phyloP scores from a whole-genome alignment of 805 yeast genomes.

The Wickerhamia fluorescens region DNA sequence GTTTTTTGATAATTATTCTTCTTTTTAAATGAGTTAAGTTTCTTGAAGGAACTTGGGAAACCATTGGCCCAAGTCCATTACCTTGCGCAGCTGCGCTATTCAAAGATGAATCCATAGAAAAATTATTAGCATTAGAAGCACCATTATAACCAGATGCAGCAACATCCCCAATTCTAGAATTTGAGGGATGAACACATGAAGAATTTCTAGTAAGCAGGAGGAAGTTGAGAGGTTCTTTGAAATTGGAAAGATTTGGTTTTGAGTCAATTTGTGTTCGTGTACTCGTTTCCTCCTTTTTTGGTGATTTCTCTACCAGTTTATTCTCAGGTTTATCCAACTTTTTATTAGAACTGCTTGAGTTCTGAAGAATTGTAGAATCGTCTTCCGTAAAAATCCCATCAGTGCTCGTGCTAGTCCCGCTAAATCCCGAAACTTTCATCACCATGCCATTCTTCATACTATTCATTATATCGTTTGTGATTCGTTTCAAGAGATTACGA shows the following conservation, averaged over 20 bases:
- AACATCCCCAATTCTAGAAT: slow-evolving; percentile 36
- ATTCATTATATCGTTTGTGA: slow-evolving; percentile 25
- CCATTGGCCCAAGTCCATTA: slow-evolving; percentile 57
- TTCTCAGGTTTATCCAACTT: slow-evolving; percentile 6
- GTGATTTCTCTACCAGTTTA: slow-evolving; percentile 17
- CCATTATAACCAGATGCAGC: slow-evolving; percentile 40
- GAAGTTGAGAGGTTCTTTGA: slow-evolving; percentile 17
- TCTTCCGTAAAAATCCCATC: slow-evolving; percentile 14
- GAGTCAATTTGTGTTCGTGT: background rate
- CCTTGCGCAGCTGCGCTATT: slow-evolving; percentile 26
- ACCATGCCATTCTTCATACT: slow-evolving; percentile 17
- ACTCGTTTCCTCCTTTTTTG: background rate
- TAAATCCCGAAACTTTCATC: slow-evolving; percentile 9
- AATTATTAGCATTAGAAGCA: slow-evolving; percentile 35
- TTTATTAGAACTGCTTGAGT: slow-evolving; percentile 6
- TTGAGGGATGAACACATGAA: slow-evolving; percentile 32
- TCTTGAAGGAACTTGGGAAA: slow-evolving; percentile 49
- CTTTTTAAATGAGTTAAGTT: slow-evolving; percentile 42
- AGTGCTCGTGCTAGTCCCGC: slow-evolving; percentile 23
- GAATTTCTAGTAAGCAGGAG: slow-evolving; percentile 31
- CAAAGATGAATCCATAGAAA: slow-evolving; percentile 34
- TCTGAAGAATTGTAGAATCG: slow-evolving; percentile 10
- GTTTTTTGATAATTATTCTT: slow-evolving; percentile 37
- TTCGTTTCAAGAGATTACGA: slow-evolving; percentile 30
- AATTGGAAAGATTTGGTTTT: slow-evolving; percentile 7